A percentile compares a stretch with the other conserved stretches of the same genome.
Evolutionary conservation across 2,329 filamentous ascomycete species (phyloP).

Genomic region (Aureobasidium mangrovei): DNA sequence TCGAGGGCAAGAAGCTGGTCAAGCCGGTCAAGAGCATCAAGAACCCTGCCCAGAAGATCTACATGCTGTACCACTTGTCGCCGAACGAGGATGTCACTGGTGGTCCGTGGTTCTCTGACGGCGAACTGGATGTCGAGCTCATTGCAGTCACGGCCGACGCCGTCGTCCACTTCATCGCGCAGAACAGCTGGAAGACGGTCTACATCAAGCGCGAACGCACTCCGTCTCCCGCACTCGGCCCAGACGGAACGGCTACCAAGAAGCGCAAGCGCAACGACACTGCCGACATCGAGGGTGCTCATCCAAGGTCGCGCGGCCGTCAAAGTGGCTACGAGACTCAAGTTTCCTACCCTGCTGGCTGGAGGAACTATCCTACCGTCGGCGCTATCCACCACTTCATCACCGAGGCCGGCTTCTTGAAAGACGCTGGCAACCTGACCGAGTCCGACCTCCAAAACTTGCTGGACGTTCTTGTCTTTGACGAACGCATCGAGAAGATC

Average conservation of each 20-base stretch:
- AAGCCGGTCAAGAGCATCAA: conserved; percentile 87
- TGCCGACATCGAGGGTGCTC: conserved; percentile 27
- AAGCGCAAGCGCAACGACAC: conserved; percentile 26
- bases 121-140: conserved; percentile 80
- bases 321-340: conserved; percentile 20
- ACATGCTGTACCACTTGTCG: conserved; percentile 77
- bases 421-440: conserved; percentile 45
- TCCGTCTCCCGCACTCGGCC: background rate
- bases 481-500: conserved; percentile 67
- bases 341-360: conserved; percentile 24
- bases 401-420: conserved; percentile 59
- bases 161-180: conserved; percentile 65
- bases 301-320: conserved; percentile 22
- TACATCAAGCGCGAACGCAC: conserved; percentile 17
- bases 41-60: conserved; percentile 86
- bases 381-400: conserved; percentile 68
- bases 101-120: conserved; percentile 89
- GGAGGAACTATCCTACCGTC: conserved; percentile 67
- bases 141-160: conserved; percentile 67
- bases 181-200: conserved; percentile 59
- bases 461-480: conserved; percentile 79
- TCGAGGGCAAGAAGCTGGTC: conserved; percentile 75
- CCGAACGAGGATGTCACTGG: conserved; percentile 87
- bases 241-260: conserved; percentile 20
- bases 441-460: conserved; percentile 76